These are phyloP conservation scores for Termitomyces sp. DNA, from an alignment of 768 basidiomycete species.

Conservation along the genomic window DNA sequence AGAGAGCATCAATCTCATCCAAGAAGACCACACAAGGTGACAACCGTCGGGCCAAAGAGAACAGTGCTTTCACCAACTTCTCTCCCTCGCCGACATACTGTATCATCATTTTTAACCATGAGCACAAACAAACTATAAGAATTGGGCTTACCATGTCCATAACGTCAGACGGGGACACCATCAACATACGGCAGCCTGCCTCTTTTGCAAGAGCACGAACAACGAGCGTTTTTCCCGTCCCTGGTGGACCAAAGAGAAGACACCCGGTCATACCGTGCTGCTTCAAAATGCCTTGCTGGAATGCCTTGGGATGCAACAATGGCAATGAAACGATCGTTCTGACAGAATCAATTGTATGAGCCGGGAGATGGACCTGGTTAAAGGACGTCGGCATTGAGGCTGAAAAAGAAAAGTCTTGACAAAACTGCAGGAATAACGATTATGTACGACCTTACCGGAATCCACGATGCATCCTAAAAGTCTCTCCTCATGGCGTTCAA, in stretches of 20 bases:
- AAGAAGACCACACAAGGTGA: slow-evolving; percentile 93
- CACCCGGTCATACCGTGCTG: slow-evolving; percentile 91
- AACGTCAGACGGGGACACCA: slow-evolving; percentile 87
- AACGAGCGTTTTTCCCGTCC: slow-evolving; percentile 83
- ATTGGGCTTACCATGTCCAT: slow-evolving; percentile 79
- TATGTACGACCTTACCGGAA: slow-evolving; percentile 39
- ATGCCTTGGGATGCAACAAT: slow-evolving; percentile 80
- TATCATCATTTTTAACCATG: neutral
- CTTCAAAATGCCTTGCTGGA: slow-evolving; percentile 84
- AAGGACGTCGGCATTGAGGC: slow-evolving; percentile 80
- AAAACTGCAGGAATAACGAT: slow-evolving; percentile 1
- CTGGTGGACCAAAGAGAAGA: slow-evolving; percentile 89
- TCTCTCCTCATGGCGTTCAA: slow-evolving; percentile 78
- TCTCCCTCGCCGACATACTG: slow-evolving; percentile 89
- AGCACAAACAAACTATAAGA: neutral
- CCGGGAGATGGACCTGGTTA: slow-evolving; percentile 81
- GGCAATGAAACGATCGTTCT: slow-evolving; percentile 90
- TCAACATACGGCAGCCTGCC: slow-evolving; percentile 90
- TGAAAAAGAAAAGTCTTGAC: slow-evolving; percentile 20
- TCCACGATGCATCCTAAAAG: slow-evolving; percentile 86
- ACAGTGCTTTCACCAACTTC: slow-evolving; percentile 85
- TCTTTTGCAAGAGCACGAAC: slow-evolving; percentile 91
- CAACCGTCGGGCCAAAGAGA: slow-evolving; percentile 77
- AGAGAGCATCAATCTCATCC: slow-evolving; percentile 92
- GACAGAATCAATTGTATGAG: slow-evolving; percentile 86